Conservation (phyloP, 2,329 filamentous ascomycete genomes). For the Chaetoscypha palmicola region DNA sequence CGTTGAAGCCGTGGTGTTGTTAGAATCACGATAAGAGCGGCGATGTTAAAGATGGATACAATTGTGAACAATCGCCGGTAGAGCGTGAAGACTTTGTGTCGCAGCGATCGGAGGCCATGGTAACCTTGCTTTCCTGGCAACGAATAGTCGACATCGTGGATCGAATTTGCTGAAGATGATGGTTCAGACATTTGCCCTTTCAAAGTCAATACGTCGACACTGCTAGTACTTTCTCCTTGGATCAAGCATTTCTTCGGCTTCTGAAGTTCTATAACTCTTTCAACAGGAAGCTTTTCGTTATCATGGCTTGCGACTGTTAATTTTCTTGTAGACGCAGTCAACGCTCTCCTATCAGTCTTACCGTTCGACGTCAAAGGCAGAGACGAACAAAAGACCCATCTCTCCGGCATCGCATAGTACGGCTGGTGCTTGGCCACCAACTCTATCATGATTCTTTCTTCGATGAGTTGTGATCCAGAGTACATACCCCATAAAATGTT, state of each 20-base stretch:
- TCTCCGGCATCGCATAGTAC: conserved; percentile 48
- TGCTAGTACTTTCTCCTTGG: neutral
- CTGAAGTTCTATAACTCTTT: neutral
- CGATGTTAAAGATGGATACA: conserved; percentile 43
- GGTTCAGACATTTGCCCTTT: conserved; percentile 13
- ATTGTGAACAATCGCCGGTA: conserved; percentile 52
- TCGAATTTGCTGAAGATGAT: conserved; percentile 8
- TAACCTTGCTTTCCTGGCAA: conserved; percentile 37
- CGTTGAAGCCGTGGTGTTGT: conserved; percentile 12
- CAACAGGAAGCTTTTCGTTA: neutral
- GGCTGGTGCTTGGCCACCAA: conserved; percentile 35
- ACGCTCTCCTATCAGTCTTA: conserved; percentile 46
- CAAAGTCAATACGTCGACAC: no score
- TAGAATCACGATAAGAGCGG: conserved; percentile 33
- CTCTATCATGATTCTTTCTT: conserved; percentile 24
- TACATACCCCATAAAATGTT: conserved; percentile 46
- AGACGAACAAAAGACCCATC: conserved; percentile 36
- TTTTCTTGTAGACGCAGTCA: conserved; percentile 24
- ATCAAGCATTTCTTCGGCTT: neutral
- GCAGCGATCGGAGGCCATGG: conserved; percentile 29
- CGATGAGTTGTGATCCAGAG: conserved; percentile 25
- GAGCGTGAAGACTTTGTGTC: conserved; percentile 39
- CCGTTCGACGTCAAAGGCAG: conserved; percentile 49
- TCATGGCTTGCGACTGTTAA: neutral
- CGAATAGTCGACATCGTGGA: conserved; percentile 3